Evolutionary conservation across 192 early-diverging fungal species (phyloP), one percentile per base, ranked within the genome.

Genomic region (Glomus cerebriforme): DNA sequence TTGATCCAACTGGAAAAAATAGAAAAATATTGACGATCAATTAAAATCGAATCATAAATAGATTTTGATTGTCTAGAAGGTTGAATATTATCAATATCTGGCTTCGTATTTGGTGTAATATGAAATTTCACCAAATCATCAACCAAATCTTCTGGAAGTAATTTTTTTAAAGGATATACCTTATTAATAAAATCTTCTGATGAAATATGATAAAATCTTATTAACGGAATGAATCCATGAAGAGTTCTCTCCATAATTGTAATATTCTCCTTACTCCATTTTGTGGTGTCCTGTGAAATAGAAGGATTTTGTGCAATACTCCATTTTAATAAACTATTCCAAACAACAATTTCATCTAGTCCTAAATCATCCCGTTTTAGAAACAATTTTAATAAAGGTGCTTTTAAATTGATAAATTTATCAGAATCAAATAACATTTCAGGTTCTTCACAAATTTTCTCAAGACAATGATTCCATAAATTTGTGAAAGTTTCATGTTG

Each of bases 281-380:
- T 31, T 12, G 26, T 29, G 10, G 8, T 2, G 9, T 64, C 29
- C 15, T 64, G 1, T 17, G 63, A 13, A 64, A 64, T 29, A 10
- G 9, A 12, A 12, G 63, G 24, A 31, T 29, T 43, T 43, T 45
- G 31, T 19, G n/a, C 39, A 3, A 54, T 1, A 54, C 12, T 10
- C 69, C 69, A 71, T 71, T 71, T 71, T 17, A 71, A 24, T 43
- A 71, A 24, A n/a, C 19, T 15, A 5, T 54, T 13, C 47, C 47
- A 71, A 43, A 71, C 45, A 22, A 26, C 17, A 26, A 71, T 45
- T 71, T 71, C 69, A 1, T 34, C 34, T 26, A 71, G 17, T 17
- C 13, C 15, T 54, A 71, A 24, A 0, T 17, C 26, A 35, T 24
- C 34, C 69, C 24, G 26, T 35, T 39, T 35, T 13, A 54, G 17